Conservation (phyloP, 2,329 filamentous ascomycete species). For the Epichloe aotearoae region DNA sequence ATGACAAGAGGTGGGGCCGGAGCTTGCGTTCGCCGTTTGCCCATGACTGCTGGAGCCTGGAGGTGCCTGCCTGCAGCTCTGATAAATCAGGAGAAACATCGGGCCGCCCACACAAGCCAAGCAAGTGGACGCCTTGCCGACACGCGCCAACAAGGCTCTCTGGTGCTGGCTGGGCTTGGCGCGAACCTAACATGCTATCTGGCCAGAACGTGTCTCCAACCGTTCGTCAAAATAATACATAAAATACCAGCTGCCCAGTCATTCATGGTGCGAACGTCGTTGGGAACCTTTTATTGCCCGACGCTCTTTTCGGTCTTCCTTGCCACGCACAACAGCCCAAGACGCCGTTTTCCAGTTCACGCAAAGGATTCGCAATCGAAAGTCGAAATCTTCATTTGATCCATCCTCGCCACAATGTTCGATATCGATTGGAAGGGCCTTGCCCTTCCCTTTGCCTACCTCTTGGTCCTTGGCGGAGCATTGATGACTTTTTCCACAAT, state of each 20-base stretch:
- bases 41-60: conserved; percentile 3
- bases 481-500: conserved; percentile 85
- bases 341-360: background rate
- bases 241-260: conserved; percentile 1
- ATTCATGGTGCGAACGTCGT: background rate
- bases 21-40: background rate
- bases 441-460: conserved; percentile 75
- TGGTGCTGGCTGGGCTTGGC: background rate
- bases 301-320: background rate
- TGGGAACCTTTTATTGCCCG: background rate
- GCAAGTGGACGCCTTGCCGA: background rate
- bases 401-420: conserved; percentile 5
- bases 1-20: conserved; percentile 4
- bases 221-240: background rate
- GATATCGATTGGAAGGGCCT: conserved; percentile 69
- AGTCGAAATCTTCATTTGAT: background rate
- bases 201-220: conserved; percentile 5
- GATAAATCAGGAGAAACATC: conserved; percentile 6
- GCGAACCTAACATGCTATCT: conserved; percentile 5
- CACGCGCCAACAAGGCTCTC: background rate
- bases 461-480: conserved; percentile 74
- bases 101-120: conserved; percentile 2
- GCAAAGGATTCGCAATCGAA: background rate
- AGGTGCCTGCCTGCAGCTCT: conserved; percentile 6
- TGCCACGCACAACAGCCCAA: background rate